These are phyloP conservation scores for Phoma herbarum DNA, from an alignment of 2,329 filamentous ascomycete species.

Conservation along the genomic window DNA sequence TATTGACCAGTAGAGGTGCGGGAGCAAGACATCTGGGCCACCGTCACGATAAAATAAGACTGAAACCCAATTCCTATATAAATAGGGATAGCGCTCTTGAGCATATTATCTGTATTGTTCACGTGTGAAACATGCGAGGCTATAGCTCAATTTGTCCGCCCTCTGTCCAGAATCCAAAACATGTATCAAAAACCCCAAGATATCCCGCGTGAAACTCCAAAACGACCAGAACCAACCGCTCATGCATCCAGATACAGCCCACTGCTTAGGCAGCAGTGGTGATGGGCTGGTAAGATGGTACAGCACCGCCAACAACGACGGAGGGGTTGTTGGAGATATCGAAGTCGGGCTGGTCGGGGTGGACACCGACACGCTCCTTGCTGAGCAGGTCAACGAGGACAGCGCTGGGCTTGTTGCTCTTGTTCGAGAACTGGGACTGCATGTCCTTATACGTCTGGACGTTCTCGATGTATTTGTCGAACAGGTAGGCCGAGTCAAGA, in stretches of 20 bases:
- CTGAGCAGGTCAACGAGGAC: conserved; percentile 89
- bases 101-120: no score
- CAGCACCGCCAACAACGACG: conserved; percentile 39
- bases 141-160: background rate
- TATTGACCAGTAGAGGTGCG: no score
- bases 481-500: conserved; percentile 93
- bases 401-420: conserved; percentile 87
- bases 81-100: no score
- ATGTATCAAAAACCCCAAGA: background rate
- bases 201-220: background rate
- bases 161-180: background rate
- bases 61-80: no score
- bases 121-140: background rate
- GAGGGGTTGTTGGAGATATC: conserved; percentile 39
- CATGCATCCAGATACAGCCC: background rate
- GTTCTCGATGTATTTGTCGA: conserved; percentile 94
- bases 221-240: conserved; percentile 4
- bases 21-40: no score
- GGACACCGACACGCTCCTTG: conserved; percentile 93
- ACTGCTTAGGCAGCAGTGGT: conserved; percentile 40
- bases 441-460: conserved; percentile 88
- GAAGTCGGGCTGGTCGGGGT: conserved; percentile 51
- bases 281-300: conserved; percentile 47
- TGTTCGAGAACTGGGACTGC: conserved; percentile 75
- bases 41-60: no score